Percentiles rank a stretch among this genome's conserved stretches.
Conservation (phyloP, 768 basidiomycete genomes). For the Tylopilus balloui region DNA sequence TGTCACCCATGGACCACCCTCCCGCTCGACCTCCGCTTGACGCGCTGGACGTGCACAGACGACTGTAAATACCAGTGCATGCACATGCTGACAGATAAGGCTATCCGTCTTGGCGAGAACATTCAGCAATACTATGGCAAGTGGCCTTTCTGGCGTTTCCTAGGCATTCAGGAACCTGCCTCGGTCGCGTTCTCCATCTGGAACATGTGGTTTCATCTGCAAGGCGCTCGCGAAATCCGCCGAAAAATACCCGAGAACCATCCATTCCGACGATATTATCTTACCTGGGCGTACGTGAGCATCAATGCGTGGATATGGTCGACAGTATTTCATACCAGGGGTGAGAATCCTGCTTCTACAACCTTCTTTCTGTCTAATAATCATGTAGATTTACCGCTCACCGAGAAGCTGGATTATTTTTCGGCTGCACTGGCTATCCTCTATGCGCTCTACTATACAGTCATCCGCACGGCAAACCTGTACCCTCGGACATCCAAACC, state of each 20-base stretch:
- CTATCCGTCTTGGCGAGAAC: constrained; percentile 36
- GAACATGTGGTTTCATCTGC: constrained; percentile 73
- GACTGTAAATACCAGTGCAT: constrained; percentile 90
- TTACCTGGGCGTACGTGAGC: constrained; percentile 62
- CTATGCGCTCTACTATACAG: constrained; percentile 72
- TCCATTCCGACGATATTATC: constrained; percentile 67
- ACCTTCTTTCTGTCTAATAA: constrained; percentile 5
- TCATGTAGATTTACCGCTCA: constrained; percentile 64
- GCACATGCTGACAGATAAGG: constrained; percentile 66
- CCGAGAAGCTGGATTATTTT: constrained; percentile 94
- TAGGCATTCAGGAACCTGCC: constrained; percentile 93
- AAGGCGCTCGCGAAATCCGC: constrained; percentile 50
- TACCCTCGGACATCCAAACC: constrained; percentile 43
- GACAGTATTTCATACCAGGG: constrained; percentile 87
- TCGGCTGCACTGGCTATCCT: constrained; percentile 85
- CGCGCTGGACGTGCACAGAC: constrained; percentile 83
- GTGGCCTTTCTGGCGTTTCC: constrained; percentile 90
- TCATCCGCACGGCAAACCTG: constrained; percentile 72
- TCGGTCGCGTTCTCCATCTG: constrained; percentile 86
- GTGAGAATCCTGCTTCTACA: constrained; percentile 38
- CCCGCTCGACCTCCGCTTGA: constrained; percentile 55
- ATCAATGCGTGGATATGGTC: constrained; percentile 95
- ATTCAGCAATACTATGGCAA: constrained; percentile 90
- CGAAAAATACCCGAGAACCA: constrained; percentile 48
- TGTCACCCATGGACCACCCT: constrained; percentile 37